Conservation (phyloP, 768 basidiomycete species). For the Pleurotus citrinopileatus region DNA sequence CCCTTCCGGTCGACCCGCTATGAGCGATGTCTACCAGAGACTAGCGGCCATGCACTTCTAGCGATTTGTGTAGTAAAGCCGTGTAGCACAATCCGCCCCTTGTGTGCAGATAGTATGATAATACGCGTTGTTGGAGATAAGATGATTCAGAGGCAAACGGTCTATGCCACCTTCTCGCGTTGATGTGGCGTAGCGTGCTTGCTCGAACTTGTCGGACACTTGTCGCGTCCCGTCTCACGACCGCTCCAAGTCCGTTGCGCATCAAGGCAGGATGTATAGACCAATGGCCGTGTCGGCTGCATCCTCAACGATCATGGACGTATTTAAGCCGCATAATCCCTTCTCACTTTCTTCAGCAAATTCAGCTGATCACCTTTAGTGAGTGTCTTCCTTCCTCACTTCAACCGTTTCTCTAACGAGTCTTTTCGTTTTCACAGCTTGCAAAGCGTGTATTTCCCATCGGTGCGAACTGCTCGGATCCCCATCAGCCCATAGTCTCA, state of each 20-base stretch:
- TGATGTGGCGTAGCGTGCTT: no score
- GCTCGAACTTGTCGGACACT: no score
- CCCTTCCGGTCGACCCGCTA: background rate
- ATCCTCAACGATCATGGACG: background rate
- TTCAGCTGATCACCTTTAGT: background rate
- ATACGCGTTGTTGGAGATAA: no score
- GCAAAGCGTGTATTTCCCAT: background rate
- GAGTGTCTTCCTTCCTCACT: background rate
- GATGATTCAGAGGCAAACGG: no score
- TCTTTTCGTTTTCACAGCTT: background rate
- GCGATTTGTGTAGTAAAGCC: background rate
- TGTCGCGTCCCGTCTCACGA: no score
- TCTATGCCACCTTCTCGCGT: no score
- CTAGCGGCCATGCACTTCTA: background rate
- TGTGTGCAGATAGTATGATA: no score
- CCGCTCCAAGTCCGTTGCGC: no score
- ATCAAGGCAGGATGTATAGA: background rate
- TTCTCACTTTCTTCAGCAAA: background rate
- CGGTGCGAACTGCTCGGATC: background rate
- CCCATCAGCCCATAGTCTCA: background rate
- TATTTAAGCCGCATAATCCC: background rate
- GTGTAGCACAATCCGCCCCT: no score
- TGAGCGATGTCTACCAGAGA: background rate
- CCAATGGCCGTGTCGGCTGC: background rate
- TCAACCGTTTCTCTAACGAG: background rate